These are phyloP conservation scores for Mrakia blollopis DNA, from an alignment of 768 basidiomycete species.

Conservation along the genomic window DNA sequence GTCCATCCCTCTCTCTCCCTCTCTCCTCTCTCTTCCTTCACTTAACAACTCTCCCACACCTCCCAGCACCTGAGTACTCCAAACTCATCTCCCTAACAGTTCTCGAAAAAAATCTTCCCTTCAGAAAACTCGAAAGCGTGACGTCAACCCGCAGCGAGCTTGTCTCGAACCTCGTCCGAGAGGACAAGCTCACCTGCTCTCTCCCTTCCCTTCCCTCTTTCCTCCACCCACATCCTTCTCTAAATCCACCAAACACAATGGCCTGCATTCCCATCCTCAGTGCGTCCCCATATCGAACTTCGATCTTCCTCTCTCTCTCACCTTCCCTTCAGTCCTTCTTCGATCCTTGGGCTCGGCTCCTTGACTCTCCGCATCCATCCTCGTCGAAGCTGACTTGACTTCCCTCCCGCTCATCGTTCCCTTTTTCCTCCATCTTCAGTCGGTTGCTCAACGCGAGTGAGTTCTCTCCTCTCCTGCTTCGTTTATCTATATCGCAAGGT, in stretches of 20 bases:
- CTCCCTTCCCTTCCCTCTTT: not conserved
- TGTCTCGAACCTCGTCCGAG: too few species aligned
- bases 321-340: too few species aligned
- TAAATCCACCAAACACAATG: not conserved
- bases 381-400: not conserved
- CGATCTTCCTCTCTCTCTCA: not conserved
- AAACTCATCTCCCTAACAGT: too few species aligned
- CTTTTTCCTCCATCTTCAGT: not conserved
- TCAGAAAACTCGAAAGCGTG: too few species aligned
- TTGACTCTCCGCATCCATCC: not conserved
- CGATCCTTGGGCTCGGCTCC: not conserved
- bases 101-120: too few species aligned
- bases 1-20: too few species aligned
- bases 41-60: too few species aligned
- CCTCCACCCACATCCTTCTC: not conserved
- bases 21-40: too few species aligned
- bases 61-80: too few species aligned
- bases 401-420: not conserved
- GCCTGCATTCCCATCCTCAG: slow-evolving; percentile 1
- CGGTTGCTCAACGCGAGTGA: slow-evolving; percentile 8
- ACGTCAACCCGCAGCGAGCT: too few species aligned
- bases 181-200: too few species aligned
- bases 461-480: not conserved
- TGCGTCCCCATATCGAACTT: not conserved
- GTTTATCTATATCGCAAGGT: not conserved